Base-by-base conservation (phyloP, 306 rosid genomes). In the Ziziphus jujuba region DNA sequence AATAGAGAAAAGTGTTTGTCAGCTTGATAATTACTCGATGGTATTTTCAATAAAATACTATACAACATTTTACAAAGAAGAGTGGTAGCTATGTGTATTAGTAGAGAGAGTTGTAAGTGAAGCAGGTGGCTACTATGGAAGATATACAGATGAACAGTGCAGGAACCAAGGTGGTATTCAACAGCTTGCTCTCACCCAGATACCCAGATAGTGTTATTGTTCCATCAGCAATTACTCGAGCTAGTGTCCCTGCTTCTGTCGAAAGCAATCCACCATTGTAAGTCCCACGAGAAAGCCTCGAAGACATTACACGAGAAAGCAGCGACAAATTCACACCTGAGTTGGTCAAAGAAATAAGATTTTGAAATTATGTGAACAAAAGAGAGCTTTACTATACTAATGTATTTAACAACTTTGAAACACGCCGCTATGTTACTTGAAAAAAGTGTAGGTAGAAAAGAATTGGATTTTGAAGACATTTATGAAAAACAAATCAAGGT, bases 161-260 rank as follows among this genome's bases (percentile, higher is more conserved):
- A 67, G 96, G 97, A 44, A 85, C 49, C 56, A 89, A 62, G 25
- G 97, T 91, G 58, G 79, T 60, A 77, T 91, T 91, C 66, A 89
- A 72, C 67, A 88, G 86, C 70, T 67, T 81, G 66, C 81, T 84
- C 43, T 81, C 83, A 13, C 87, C 81, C 61, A 81, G 75, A 61
- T 83, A 87, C 28, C 96, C 96, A 0, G 86, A 63, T n/a, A 89
- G 57, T 47, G 97, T 91, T 80, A 89, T 89, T 14, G 90, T 89
- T 64, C 85, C 96, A 61, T 91, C 97, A 28, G 96, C 97, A 61
- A 91, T 55, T 31, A 91, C 97, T 68, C 97, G 84, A 44, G 97
- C 97, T 60, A 91, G 68, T 7, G 97, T 91, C 66, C 97, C 97
- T 0, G 97, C 97, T 77, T 91, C 95, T 1, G 96, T 91, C 9